Percentiles rank a stretch among this genome's conserved stretches.
Evolutionary conservation across 169 alveolate genomes (phyloP).

Genomic region (Cryptosporidium xiaoi): DNA sequence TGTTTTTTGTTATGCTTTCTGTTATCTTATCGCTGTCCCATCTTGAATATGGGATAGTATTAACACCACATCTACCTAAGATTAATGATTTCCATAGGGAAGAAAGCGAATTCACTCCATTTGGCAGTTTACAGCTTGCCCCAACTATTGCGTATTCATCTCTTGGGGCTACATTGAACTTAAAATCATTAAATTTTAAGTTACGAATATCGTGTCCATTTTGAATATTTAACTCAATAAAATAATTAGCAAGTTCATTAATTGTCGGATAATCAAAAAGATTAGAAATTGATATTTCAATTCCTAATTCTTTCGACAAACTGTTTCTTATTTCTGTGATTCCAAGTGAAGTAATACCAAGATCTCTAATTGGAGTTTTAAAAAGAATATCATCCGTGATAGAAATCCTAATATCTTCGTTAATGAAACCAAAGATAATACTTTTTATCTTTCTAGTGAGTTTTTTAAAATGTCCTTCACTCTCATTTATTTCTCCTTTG

Average conservation of each 20-base stretch:
- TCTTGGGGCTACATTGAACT: constrained; percentile 30
- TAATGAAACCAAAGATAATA: constrained; percentile 7
- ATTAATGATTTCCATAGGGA: constrained; percentile 62
- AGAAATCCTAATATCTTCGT: not conserved
- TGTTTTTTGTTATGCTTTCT: constrained; percentile 35
- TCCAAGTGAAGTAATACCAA: constrained; percentile 78
- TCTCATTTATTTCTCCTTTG: not conserved
- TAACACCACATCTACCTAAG: constrained; percentile 48
- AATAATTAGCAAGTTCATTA: constrained; percentile 75
- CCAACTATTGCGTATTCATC: constrained; percentile 25
- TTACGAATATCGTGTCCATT: not conserved
- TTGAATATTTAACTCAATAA: constrained; percentile 22
- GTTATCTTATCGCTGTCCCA: constrained; percentile 48
- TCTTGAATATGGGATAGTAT: constrained; percentile 47
- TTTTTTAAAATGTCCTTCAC: not conserved
- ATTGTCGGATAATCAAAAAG: constrained; percentile 82
- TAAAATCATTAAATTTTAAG: not conserved
- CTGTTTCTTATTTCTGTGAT: constrained; percentile 76
- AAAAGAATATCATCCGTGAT: not conserved
- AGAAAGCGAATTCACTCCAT: constrained; percentile 24
- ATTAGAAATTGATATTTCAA: constrained; percentile 76
- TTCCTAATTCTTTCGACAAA: constrained; percentile 72
- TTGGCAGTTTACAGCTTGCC: constrained; percentile 55
- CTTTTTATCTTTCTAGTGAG: constrained; percentile 11
- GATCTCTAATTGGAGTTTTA: constrained; percentile 72